Conservation (phyloP, 1,139 yeast genomes). For the Trichomonascaceae sp. region DNA sequence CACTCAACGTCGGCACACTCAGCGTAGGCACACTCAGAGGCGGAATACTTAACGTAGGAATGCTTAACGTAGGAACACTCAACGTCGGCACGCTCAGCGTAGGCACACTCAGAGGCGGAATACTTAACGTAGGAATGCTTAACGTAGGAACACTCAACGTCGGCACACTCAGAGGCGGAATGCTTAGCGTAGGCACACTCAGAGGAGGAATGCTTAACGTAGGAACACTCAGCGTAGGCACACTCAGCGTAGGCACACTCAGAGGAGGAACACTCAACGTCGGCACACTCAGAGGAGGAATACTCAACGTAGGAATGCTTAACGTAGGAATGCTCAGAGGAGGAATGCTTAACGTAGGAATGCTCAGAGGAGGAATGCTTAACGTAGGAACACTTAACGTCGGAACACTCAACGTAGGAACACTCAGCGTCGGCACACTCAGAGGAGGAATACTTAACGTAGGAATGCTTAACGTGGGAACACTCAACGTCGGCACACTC, state of each 20-base stretch:
- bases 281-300: background rate
- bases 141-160: background rate
- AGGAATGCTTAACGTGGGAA: background rate
- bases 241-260: background rate
- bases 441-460: background rate
- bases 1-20: background rate
- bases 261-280: background rate
- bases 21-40: background rate
- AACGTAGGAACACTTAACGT: background rate
- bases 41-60: background rate
- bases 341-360: background rate
- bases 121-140: background rate
- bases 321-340: background rate
- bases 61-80: background rate
- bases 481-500: background rate
- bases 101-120: background rate
- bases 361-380: background rate
- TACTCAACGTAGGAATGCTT: background rate
- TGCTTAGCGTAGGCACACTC: background rate
- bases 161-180: background rate
- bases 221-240: background rate
- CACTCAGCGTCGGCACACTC: background rate
- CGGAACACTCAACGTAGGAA: background rate
- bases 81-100: background rate
- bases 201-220: background rate